Percentiles rank a stretch among this genome's conserved stretches.
Conservation (phyloP, 2,329 filamentous ascomycete species). For the Pyrenochaeta sp. region DNA sequence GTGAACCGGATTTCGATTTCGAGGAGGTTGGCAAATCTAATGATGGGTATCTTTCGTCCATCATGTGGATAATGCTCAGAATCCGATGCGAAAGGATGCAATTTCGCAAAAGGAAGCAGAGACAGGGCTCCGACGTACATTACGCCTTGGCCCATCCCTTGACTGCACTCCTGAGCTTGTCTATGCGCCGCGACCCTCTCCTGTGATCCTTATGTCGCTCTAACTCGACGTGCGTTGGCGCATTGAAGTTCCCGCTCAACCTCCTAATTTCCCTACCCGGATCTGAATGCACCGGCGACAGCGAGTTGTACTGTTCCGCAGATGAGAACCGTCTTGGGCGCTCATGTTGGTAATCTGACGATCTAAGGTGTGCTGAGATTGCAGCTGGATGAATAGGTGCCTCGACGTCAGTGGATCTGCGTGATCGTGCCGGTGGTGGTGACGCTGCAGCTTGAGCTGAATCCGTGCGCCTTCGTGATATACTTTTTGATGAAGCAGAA, state of each 20-base stretch:
- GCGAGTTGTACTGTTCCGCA: constrained; percentile 10
- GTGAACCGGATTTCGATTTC: neutral
- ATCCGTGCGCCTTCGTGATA: constrained; percentile 20
- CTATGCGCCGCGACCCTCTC: constrained; percentile 18
- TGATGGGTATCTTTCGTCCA: constrained; percentile 13
- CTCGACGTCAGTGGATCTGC: constrained; percentile 4
- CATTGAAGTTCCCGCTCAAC: constrained; percentile 39
- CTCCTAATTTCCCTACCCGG: constrained; percentile 21
- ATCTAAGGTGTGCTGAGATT: constrained; percentile 12
- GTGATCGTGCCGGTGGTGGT: constrained; percentile 1
- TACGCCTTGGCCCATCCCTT: constrained; percentile 23
- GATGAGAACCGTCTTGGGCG: constrained; percentile 15
- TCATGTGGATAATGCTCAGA: constrained; percentile 5
- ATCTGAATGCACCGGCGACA: constrained; percentile 9
- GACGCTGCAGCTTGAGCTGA: constrained; percentile 15
- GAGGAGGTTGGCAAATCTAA: neutral
- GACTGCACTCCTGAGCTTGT: constrained; percentile 22
- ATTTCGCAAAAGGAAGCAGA: constrained; percentile 8
- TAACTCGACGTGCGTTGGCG: constrained; percentile 36
- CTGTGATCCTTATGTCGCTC: constrained; percentile 24
- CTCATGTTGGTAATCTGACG: constrained; percentile 13
- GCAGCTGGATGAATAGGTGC: constrained; percentile 8
- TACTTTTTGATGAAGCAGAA: neutral
- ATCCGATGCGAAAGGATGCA: constrained; percentile 5
- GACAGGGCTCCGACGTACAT: constrained; percentile 3